Conservation (phyloP, 2,329 filamentous ascomycete genomes). For the Parastagonospora nodorum region DNA sequence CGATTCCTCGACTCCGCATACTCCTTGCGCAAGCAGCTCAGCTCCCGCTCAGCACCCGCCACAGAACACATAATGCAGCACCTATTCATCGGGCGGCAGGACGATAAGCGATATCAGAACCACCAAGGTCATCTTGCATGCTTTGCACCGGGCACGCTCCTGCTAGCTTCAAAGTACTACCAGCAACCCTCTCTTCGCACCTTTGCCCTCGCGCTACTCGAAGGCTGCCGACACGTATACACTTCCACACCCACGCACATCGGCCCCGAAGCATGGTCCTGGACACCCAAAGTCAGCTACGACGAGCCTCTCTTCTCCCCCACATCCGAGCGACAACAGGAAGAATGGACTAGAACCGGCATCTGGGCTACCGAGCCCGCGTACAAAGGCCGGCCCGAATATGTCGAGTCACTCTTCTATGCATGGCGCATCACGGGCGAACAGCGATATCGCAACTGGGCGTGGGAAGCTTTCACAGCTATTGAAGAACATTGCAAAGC, state of each 20-base stretch:
- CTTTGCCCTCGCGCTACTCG: constrained; percentile 48
- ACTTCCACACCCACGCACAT: constrained; percentile 45
- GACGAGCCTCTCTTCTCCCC: constrained; percentile 38
- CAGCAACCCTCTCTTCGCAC: constrained; percentile 37
- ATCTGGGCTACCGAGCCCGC: constrained; percentile 42
- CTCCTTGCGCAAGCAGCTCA: constrained; percentile 43
- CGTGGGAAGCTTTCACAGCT: constrained; percentile 48
- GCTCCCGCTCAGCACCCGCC: constrained; percentile 43
- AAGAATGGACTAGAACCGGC: constrained; percentile 35
- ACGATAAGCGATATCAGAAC: constrained; percentile 44
- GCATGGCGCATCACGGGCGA: constrained; percentile 50
- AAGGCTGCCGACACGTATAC: constrained; percentile 48
- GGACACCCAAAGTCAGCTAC: constrained; percentile 45
- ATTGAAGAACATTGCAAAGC: constrained; percentile 47
- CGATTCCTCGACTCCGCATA: constrained; percentile 43
- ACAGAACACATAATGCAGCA: constrained; percentile 43
- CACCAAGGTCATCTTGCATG: constrained; percentile 48
- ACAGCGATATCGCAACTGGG: constrained; percentile 47
- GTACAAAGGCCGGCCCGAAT: constrained; percentile 47
- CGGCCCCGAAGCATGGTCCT: constrained; percentile 47
- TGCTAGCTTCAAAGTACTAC: constrained; percentile 46
- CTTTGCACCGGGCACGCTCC: constrained; percentile 47
- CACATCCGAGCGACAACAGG: constrained; percentile 26
- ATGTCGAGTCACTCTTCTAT: constrained; percentile 49
- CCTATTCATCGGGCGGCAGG: constrained; percentile 46